Evolutionary conservation across 2,329 filamentous ascomycete species (phyloP).

Genomic region (Rachicladosporium sp.): DNA sequence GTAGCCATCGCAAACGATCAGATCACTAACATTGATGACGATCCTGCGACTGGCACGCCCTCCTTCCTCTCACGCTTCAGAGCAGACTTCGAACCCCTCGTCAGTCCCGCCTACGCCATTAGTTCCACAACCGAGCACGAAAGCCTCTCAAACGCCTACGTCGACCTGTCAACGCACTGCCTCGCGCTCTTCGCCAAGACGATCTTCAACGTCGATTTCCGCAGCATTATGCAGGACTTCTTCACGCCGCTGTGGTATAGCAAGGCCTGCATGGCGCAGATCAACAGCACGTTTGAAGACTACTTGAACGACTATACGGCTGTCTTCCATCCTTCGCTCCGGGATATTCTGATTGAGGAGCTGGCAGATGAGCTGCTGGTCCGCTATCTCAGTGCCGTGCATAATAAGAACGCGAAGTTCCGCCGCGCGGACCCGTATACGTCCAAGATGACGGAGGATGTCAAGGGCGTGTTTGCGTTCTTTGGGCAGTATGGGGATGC

Average conservation of each 20-base stretch:
- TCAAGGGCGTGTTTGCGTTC: conserved; percentile 80
- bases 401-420: conserved; percentile 86
- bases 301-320: conserved; percentile 77
- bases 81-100: conserved; percentile 67
- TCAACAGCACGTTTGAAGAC: conserved; percentile 89
- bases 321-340: conserved; percentile 73
- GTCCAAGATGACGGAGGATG: conserved; percentile 87
- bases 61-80: conserved; percentile 82
- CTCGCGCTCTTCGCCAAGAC: conserved; percentile 75
- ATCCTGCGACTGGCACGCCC: conserved; percentile 54
- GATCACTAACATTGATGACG: conserved; percentile 91
- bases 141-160: conserved; percentile 74
- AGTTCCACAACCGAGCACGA: conserved; percentile 61
- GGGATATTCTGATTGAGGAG: conserved; percentile 87
- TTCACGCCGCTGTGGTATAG: conserved; percentile 87
- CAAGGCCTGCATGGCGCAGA: conserved; percentile 77
- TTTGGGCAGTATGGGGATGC: conserved; percentile 64
- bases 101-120: conserved; percentile 66
- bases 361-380: conserved; percentile 83
- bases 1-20: conserved; percentile 96
- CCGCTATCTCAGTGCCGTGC: conserved; percentile 69
- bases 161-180: conserved; percentile 89
- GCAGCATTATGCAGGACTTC: conserved; percentile 68
- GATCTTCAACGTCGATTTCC: conserved; percentile 86
- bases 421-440: conserved; percentile 74